These are phyloP conservation scores for Fusarium hainanense DNA, from an alignment of 2,329 filamentous ascomycete genomes.

Conservation along the genomic window DNA sequence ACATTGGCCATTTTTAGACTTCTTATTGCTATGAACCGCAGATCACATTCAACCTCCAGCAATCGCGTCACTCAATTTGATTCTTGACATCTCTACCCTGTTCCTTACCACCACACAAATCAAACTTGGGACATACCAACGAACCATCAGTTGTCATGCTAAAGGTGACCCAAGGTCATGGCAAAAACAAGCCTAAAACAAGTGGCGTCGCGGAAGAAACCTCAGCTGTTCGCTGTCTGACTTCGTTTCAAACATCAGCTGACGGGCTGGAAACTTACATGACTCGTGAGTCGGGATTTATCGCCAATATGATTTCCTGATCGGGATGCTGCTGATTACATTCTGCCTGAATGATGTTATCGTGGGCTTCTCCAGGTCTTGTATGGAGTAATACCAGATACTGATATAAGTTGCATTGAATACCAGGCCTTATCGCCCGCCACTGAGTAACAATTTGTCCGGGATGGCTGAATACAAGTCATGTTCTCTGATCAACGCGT, in stretches of 20 bases:
- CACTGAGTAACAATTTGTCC: accelerated
- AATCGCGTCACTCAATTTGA: no score
- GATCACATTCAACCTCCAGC: background rate
- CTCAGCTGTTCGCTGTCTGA: background rate
- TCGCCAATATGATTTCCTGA: background rate
- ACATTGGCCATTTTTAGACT: background rate
- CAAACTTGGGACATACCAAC: background rate
- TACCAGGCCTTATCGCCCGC: background rate
- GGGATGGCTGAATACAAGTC: background rate
- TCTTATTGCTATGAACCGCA: background rate
- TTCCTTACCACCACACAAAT: background rate
- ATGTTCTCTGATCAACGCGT: background rate
- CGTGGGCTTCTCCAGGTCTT: accelerated
- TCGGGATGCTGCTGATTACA: accelerated
- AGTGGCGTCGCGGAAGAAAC: conserved; percentile 1
- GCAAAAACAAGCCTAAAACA: background rate
- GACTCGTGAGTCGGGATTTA: background rate
- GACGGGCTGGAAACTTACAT: background rate
- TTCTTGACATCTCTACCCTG: background rate
- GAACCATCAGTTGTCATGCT: background rate
- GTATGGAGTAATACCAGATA: background rate
- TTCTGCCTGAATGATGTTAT: background rate
- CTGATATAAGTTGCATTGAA: accelerated
- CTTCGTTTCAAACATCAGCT: background rate
- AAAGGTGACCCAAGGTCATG: background rate